A percentile compares a stretch with the other conserved stretches of the same genome.
Evolutionary conservation across 2,329 filamentous ascomycete species (phyloP).

Genomic region (Phaeophleospora eucalypticola): DNA sequence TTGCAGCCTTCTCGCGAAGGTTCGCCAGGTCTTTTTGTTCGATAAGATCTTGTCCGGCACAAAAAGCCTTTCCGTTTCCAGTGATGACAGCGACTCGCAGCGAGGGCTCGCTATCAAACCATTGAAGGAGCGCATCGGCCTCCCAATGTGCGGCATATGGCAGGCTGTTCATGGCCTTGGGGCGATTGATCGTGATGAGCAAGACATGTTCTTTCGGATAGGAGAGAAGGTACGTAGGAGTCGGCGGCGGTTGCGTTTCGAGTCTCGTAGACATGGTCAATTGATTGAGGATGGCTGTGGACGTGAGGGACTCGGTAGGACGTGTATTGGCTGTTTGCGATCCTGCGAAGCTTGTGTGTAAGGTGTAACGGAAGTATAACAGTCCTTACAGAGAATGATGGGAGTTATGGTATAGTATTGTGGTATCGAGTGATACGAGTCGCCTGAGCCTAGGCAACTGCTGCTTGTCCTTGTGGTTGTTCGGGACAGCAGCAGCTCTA

Average conservation of each 20-base stretch:
- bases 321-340: neutral
- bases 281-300: neutral
- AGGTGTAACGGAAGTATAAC: neutral
- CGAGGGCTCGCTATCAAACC: constrained; percentile 46
- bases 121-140: constrained; percentile 47
- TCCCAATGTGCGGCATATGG: constrained; percentile 46
- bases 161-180: constrained; percentile 47
- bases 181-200: constrained; percentile 52
- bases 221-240: constrained; percentile 33
- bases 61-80: constrained; percentile 53
- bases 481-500: neutral
- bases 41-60: constrained; percentile 54
- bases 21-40: constrained; percentile 37
- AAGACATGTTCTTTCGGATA: constrained; percentile 48
- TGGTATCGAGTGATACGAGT: no score
- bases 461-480: neutral
- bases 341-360: neutral
- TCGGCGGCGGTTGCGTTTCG: constrained; percentile 20
- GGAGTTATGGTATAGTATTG: neutral
- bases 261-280: constrained; percentile 17
- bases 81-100: constrained; percentile 42
- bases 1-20: constrained; percentile 17
- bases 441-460: neutral
- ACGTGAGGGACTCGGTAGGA: neutral
- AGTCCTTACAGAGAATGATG: no score